Evolutionary conservation across 73 alveolate species (phyloP), one percentile per base, ranked within the genome.

Genomic region (Urostyla sp.): DNA sequence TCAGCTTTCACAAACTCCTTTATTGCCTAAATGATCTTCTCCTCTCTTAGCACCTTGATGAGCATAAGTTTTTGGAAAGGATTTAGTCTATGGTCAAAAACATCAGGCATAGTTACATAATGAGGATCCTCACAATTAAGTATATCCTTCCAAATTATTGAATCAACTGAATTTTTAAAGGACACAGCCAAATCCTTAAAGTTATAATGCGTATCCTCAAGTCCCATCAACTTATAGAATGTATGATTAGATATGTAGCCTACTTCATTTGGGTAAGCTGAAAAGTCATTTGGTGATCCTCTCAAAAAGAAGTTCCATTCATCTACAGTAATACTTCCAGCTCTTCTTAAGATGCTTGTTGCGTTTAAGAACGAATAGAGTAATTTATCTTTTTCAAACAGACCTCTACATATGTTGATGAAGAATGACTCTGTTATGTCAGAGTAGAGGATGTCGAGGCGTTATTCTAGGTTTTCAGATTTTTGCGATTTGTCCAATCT

Each of bases 401-500:
- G 95, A 60, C 99, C 99, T 86, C 99, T 87, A 59, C 99, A 97
- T 36, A 98, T 97, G 91, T 98, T 98, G 57, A 89, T 92, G 89
- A 95, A 98, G 95, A 97, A 96, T 74, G 98, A 90, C 85, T 85
- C 92, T 1, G 99, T 98, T 63, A 96, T 80, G 90, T 98, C 99
- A 20, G 93, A 97, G n/a, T 89, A 84, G 40, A 92, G 86, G 37
- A 91, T 96, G 60, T 90, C 88, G 10, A 97, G 93, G 72, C 99
- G 86, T 78, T 90, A 95, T 51, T 87, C 89, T 16, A 94, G 86
- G 37, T 88, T 95, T 16, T 95, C 97, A 15, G 98, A 86, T 57
- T 90, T 96, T 35, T 92, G 95, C 28, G 99, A 94, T 72, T 93
- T 90, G 49, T 95, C 98, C 53, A 98, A 95, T 82, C 99, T 93